phyloP scores from a whole-genome alignment of 345 rosid genomes.

The Syzygium aqueum region DNA sequence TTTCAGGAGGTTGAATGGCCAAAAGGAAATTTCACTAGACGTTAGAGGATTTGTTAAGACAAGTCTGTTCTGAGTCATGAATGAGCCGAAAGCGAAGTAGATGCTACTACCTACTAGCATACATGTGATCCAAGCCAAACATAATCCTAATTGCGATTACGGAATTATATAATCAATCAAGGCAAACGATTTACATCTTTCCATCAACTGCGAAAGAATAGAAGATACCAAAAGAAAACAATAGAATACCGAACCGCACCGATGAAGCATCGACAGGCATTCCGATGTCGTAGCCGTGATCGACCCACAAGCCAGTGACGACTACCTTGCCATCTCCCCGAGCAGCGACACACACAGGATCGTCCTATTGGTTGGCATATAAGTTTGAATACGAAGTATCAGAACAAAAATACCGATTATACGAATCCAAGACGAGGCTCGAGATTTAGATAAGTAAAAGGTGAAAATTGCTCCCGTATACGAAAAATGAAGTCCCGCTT shows the following conservation, averaged over 20 bases:
- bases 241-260: conserved; percentile 26
- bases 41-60: neutral
- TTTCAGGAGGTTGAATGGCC: neutral
- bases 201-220: neutral
- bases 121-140: neutral
- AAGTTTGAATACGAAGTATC: neutral
- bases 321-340: conserved; percentile 63
- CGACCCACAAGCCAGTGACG: conserved; percentile 76
- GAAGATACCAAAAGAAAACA: neutral
- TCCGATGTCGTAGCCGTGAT: conserved; percentile 70
- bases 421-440: neutral
- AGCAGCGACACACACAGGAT: conserved; percentile 67
- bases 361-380: conserved; percentile 38
- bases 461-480: neutral
- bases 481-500: neutral
- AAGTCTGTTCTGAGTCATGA: neutral
- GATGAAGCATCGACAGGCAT: conserved; percentile 56
- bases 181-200: neutral
- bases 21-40: neutral
- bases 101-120: neutral
- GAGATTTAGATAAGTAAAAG: neutral
- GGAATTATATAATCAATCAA: neutral
- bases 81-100: neutral
- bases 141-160: neutral
- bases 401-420: neutral